These are phyloP conservation scores for Chloropicon primus DNA, from an alignment of 139 green algal species.

Conservation along the genomic window DNA sequence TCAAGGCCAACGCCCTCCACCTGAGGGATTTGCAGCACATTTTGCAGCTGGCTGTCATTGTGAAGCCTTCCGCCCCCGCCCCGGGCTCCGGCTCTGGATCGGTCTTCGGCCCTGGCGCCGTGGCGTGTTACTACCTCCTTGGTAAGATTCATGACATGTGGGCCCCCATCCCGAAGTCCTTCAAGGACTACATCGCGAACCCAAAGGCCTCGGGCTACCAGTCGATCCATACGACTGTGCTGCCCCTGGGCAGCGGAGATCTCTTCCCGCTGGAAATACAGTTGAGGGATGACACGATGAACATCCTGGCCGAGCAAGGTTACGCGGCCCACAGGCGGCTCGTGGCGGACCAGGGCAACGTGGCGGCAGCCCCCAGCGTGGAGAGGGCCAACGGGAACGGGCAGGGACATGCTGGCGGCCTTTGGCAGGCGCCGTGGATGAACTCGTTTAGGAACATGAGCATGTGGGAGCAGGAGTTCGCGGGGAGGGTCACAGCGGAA, in stretches of 20 bases:
- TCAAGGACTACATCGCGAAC: conserved; percentile 85
- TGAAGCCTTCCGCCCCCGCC: background rate
- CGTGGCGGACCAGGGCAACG: background rate
- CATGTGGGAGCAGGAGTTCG: conserved; percentile 81
- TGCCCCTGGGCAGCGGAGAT: conserved; percentile 21
- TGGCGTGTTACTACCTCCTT: conserved; percentile 53
- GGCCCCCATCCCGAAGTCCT: conserved; percentile 46
- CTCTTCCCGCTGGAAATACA: conserved; percentile 30
- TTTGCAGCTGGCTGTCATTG: background rate
- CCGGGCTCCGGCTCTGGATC: background rate
- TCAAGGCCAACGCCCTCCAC: conserved; percentile 20
- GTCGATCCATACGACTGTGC: conserved; percentile 61
- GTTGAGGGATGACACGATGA: conserved; percentile 57
- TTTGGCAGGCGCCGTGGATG: conserved; percentile 48
- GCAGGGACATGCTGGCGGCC: background rate
- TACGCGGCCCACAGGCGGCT: conserved; percentile 31
- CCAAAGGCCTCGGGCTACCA: conserved; percentile 74
- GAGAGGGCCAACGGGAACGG: background rate
- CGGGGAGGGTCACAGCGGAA: conserved; percentile 45
- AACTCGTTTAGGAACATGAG: conserved; percentile 49
- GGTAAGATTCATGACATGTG: conserved; percentile 59
- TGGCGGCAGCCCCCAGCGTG: background rate
- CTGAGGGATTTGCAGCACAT: background rate
- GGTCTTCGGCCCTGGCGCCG: conserved; percentile 28
- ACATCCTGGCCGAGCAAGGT: conserved; percentile 51